Conservation (phyloP, 2,329 filamentous ascomycete genomes). For the Fusarium compactum region DNA sequence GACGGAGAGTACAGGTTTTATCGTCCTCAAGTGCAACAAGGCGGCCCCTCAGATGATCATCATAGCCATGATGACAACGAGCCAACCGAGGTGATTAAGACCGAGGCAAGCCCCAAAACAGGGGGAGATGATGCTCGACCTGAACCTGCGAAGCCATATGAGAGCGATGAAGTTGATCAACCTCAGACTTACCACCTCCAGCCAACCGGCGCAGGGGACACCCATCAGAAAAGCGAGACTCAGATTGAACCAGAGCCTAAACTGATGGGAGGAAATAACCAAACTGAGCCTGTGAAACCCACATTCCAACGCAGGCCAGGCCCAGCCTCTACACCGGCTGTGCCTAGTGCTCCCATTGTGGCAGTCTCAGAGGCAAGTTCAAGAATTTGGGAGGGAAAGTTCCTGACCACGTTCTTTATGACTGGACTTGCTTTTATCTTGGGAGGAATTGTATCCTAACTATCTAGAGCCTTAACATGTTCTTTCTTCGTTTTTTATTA, state of each 20-base stretch:
- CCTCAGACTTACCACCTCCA: neutral
- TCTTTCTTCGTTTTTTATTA: too few species aligned
- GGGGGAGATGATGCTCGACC: too few species aligned
- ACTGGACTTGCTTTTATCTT: too few species aligned
- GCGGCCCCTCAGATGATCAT: neutral
- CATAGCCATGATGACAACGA: neutral
- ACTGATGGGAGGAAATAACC: neutral
- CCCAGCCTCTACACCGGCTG: neutral
- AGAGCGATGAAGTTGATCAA: too few species aligned
- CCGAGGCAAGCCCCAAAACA: too few species aligned
- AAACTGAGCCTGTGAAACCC: neutral
- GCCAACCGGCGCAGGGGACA: neutral
- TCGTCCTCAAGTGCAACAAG: neutral
- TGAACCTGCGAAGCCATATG: too few species aligned
- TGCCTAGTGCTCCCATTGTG: neutral
- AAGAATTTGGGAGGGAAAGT: neutral
- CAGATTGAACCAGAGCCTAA: neutral
- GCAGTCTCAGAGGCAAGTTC: neutral
- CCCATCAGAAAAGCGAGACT: too few species aligned
- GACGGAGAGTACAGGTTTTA: neutral
- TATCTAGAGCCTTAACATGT: too few species aligned
- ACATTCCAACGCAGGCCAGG: neutral
- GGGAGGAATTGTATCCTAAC: too few species aligned
- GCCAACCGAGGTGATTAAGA: neutral
- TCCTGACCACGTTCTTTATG: too few species aligned